Base-by-base conservation (phyloP, 805 yeast genomes). In the Kregervanrija delftensis region DNA sequence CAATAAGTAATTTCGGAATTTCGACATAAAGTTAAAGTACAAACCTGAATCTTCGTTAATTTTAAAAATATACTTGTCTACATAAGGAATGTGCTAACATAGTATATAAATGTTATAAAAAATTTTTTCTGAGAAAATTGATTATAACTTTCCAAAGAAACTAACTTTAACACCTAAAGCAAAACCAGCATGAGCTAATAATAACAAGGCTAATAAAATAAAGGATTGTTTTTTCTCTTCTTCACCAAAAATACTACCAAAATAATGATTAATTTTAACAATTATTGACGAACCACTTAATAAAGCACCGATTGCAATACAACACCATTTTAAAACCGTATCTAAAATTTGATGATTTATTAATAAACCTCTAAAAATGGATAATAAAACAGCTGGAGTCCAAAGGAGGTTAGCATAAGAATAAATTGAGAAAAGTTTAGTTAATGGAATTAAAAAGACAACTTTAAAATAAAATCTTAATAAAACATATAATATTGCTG, bases 391-490 rank as follows among this genome's bases (percentile, higher is more conserved):
- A 16, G 87, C 81, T 1, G 96, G 95, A n/a, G 85, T 67, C 96
- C 97, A 90, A 46, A 81, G 74, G 5, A 83, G 65, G 56, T 84
- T 85, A 14, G 96, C 76, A 65, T 91, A 90, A 2, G 97, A 96
- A 64, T 85, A 90, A 32, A 88, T 73, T 4, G 91, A 79, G 2
- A 90, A 66, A 41, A 86, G 57, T 53, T 77, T 81, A 4, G 81
- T 71, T 49, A 83, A 65, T 8, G 81, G 72, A 11, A 67, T 57
- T 14, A 80, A 61, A 33, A 65, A 61, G 17, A 49, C 37, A 39
- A 84, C 69, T 52, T 82, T 79, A 56, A 77, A 68, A 46, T 69
- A 58, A 58, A 76, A 85, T 41, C 74, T 67, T 10, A 83, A 65
- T 3, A 69, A 47, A 3, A 77, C 51, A 66, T 79, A 83, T 33